phyloP scores from a whole-genome alignment of 352 stramenopile genomes.

The Phytophthora colocasiae region DNA sequence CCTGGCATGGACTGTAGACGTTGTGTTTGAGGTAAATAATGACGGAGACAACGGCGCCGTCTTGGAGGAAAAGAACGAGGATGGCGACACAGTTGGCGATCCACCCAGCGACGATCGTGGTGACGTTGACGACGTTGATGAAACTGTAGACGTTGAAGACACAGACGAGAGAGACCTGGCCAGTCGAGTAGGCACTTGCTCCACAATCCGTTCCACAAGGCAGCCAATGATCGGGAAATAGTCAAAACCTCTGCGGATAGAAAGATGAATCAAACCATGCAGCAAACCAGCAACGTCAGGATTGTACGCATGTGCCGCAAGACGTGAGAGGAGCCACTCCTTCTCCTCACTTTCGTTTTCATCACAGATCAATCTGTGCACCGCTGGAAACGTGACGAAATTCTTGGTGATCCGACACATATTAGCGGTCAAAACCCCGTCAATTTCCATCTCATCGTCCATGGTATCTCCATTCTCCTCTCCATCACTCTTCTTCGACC shows the following conservation, averaged over 20 bases:
- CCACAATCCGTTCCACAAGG: slow-evolving; percentile 59
- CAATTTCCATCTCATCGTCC: slow-evolving; percentile 49
- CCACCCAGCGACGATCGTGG: slow-evolving; percentile 37
- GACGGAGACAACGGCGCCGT: slow-evolving; percentile 25
- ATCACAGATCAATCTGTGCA: slow-evolving; percentile 62
- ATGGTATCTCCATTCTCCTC: slow-evolving; percentile 7
- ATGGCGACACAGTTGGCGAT: slow-evolving; percentile 30
- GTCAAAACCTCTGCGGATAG: slow-evolving; percentile 49
- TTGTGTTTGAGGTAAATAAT: slow-evolving; percentile 50
- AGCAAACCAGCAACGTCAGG: slow-evolving; percentile 65
- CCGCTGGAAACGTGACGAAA: slow-evolving; percentile 69
- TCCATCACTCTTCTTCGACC: slow-evolving; percentile 20
- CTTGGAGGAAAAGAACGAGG: slow-evolving; percentile 37
- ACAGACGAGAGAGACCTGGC: slow-evolving; percentile 40
- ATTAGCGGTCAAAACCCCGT: slow-evolving; percentile 68
- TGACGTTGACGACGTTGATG: slow-evolving; percentile 47
- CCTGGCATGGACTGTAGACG: slow-evolving; percentile 49
- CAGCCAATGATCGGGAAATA: slow-evolving; percentile 61
- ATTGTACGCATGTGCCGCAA: slow-evolving; percentile 68
- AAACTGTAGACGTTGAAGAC: slow-evolving; percentile 54
- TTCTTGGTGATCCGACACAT: slow-evolving; percentile 79
- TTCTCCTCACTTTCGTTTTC: slow-evolving; percentile 39
- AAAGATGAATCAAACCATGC: slow-evolving; percentile 73
- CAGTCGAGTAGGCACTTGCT: slow-evolving; percentile 43
- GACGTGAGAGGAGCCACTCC: slow-evolving; percentile 54